A percentile compares a stretch with the other conserved stretches of the same genome.
Conservation (phyloP, 768 basidiomycete species). For the Lactarius psammicola region DNA sequence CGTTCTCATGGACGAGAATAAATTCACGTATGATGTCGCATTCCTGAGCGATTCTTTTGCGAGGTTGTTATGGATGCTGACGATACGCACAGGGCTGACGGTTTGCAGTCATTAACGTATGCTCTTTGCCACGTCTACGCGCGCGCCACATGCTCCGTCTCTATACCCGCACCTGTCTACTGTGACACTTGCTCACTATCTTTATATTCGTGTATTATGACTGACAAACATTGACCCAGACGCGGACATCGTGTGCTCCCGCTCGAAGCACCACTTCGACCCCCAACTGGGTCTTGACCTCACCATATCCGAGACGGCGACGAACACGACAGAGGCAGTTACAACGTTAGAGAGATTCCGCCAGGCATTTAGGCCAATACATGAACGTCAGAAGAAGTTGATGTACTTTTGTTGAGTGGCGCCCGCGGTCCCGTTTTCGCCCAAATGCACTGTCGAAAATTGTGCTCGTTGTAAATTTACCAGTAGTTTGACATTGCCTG, state of each 20-base stretch:
- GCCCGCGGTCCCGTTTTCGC: background rate
- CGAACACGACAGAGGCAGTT: constrained; percentile 38
- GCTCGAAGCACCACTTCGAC: constrained; percentile 79
- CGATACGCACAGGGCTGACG: constrained; percentile 49
- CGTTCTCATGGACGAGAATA: constrained; percentile 53
- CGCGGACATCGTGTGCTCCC: constrained; percentile 72
- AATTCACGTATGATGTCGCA: constrained; percentile 49
- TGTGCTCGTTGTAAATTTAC: background rate
- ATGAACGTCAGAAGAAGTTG: constrained; percentile 44
- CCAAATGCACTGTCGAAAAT: background rate
- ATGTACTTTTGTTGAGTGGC: constrained; percentile 40
- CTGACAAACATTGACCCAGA: constrained; percentile 42
- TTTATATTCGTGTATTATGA: background rate
- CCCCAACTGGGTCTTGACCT: constrained; percentile 58
- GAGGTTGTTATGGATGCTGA: constrained; percentile 15
- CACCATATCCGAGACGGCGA: constrained; percentile 56
- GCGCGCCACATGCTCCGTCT: constrained; percentile 75
- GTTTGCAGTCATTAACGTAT: constrained; percentile 67
- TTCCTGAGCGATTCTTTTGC: background rate
- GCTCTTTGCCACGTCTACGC: constrained; percentile 81
- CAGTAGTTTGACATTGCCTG: background rate
- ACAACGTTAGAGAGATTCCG: constrained; percentile 45
- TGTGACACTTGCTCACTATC: constrained; percentile 47
- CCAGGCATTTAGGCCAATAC: constrained; percentile 54
- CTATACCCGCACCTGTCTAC: constrained; percentile 80